Conservation (phyloP, 2,329 filamentous ascomycete species). For the Ophiostoma ips region DNA sequence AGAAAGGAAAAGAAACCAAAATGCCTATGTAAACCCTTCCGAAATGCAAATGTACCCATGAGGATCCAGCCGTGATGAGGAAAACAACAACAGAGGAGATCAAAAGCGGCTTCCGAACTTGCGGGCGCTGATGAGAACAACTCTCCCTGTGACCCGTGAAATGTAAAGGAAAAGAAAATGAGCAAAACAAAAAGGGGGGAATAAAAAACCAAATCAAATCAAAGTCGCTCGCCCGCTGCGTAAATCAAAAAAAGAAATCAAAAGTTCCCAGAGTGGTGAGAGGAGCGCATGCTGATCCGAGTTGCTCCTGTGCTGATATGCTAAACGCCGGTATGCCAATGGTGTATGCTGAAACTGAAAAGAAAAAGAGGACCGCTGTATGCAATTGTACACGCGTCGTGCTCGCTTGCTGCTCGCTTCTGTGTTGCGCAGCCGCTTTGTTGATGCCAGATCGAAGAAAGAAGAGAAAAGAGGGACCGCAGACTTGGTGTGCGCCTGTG, state of each 20-base stretch:
- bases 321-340: not conserved
- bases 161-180: slow-evolving; percentile 20
- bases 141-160: slow-evolving; percentile 23
- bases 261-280: slow-evolving; percentile 11
- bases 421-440: slow-evolving; percentile 11
- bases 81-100: slow-evolving; percentile 19
- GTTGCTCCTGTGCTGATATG: slow-evolving; percentile 10
- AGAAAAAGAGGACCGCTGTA: slow-evolving; percentile 1
- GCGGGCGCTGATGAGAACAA: slow-evolving; percentile 23
- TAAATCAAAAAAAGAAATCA: slow-evolving; percentile 14
- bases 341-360: slow-evolving; percentile 3
- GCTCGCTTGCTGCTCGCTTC: not conserved
- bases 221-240: slow-evolving; percentile 28
- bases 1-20: slow-evolving; percentile 12
- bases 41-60: slow-evolving; percentile 40
- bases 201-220: slow-evolving; percentile 17
- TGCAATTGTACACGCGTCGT: not conserved
- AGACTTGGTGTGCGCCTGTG: slow-evolving; percentile 1
- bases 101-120: slow-evolving; percentile 28
- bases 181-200: slow-evolving; percentile 8
- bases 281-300: slow-evolving; percentile 2
- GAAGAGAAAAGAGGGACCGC: not conserved
- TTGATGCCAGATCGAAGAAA: slow-evolving; percentile 14
- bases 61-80: slow-evolving; percentile 41
- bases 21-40: slow-evolving; percentile 34